Evolutionary conservation across 306 rosid genomes (phyloP), one percentile per base, ranked within the genome.

Genomic region (Malus fusca): DNA sequence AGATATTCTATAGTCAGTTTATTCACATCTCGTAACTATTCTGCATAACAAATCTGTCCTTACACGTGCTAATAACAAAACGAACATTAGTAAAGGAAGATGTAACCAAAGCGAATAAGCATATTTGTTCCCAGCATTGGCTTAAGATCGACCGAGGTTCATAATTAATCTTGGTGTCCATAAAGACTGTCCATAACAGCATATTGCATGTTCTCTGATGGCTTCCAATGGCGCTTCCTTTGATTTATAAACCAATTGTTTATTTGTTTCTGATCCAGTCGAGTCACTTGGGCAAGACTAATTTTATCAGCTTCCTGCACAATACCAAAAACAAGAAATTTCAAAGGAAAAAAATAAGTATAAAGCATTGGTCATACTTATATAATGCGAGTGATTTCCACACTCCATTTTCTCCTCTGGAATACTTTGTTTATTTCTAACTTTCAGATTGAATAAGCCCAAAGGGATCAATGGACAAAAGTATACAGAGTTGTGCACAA

Each of bases 161-260:
- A 43, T 9, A 43, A 46, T 64, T 31, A 31, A 7, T 11, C 60
- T 62, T 6, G 87, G 82, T 51, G 80, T 51, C 93, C 86, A 77
- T 81, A 84, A 37, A 89, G 80, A 48, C 81, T 76, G 42, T 85
- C 83, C 79, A 88, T 77, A 40, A 86, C 76, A 25, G 88, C 88
- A 70, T 68, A 75, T 44, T 87, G 88, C 85, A 91, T 88, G 76
- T 79, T 84, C 71, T 86, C 90, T 0, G 89, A 71, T 56, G 91
- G 88, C 76, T 87, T 90, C 97, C 97, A 92, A 74, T 88, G 97
- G 55, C 96, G 92, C 80, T 92, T 92, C 84, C 98, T 90, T 78
- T 90, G 96, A 74, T 90, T 93, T 74, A 90, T 90, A 73, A 92
- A 90, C 98, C 98, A 92, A 80, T 87, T 90, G 67, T 87, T 90